Percentiles rank a stretch among this genome's conserved stretches.
phyloP scores from a whole-genome alignment of 2,329 filamentous ascomycete genomes.

The Endocalyx cinctus region DNA sequence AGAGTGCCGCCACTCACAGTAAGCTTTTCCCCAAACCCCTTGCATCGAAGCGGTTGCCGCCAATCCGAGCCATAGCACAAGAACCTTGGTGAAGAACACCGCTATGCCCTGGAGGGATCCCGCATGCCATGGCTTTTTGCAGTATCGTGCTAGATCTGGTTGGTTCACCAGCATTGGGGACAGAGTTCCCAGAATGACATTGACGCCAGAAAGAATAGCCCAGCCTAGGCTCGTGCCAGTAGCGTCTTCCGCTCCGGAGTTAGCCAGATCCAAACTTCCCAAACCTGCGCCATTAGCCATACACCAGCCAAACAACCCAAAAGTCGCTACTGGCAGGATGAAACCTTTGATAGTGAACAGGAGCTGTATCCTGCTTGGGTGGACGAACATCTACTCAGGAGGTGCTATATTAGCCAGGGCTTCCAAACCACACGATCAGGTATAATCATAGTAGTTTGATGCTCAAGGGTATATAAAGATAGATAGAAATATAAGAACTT shows the following conservation, averaged over 20 bases:
- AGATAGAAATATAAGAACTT: conserved; percentile 6
- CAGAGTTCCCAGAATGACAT: conserved; percentile 32
- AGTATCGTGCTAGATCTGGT: conserved; percentile 32
- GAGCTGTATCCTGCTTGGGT: conserved; percentile 30
- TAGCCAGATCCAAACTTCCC: conserved; percentile 21
- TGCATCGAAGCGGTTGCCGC: conserved; percentile 28
- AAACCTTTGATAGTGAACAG: conserved; percentile 32
- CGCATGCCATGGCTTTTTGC: conserved; percentile 25
- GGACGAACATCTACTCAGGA: conserved; percentile 23
- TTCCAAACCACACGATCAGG: too few relatives aligned
- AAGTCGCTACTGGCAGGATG: conserved; percentile 29
- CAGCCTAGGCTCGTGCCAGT: conserved; percentile 28
- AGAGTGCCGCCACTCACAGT: conserved; percentile 22
- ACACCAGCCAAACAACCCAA: conserved; percentile 32
- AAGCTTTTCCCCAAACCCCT: conserved; percentile 29
- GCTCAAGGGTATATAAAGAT: too few relatives aligned
- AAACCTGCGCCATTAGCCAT: conserved; percentile 23
- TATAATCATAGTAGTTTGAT: too few relatives aligned
- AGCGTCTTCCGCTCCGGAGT: conserved; percentile 19
- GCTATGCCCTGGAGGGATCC: conserved; percentile 24
- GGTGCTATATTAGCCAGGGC: not conserved
- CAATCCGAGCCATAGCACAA: conserved; percentile 26
- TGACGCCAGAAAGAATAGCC: conserved; percentile 33
- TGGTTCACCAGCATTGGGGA: conserved; percentile 32
- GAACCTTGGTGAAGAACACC: conserved; percentile 19